A percentile compares a stretch with the other conserved stretches of the same genome.
Evolutionary conservation across 495 filamentous ascomycete species (phyloP).

Genomic region (Parathielavia hyrcaniae): DNA sequence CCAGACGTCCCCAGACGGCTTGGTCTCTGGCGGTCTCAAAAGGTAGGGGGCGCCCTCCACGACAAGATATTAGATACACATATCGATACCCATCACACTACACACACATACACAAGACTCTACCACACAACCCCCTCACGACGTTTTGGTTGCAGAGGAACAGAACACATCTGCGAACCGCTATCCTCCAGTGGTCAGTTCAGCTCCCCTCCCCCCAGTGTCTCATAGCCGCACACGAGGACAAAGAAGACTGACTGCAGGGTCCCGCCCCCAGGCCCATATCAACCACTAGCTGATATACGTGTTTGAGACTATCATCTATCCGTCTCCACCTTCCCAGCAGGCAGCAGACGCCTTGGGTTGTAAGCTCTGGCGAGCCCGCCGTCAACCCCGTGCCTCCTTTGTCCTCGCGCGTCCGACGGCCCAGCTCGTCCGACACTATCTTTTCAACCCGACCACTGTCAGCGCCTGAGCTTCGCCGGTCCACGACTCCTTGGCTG

Average conservation of each 20-base stretch:
- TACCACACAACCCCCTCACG: background rate
- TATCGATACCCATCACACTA: background rate
- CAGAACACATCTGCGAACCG: background rate
- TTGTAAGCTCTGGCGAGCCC: constrained; percentile 17
- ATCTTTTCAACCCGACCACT: background rate
- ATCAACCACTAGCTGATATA: constrained; percentile 18
- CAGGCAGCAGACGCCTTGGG: constrained; percentile 18
- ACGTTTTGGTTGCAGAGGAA: constrained; percentile 9
- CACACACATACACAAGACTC: background rate
- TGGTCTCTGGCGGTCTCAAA: constrained; percentile 13
- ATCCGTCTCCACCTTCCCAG: constrained; percentile 21
- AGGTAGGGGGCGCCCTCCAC: constrained; percentile 31
- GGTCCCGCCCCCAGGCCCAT: constrained; percentile 11
- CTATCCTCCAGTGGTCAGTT: constrained; percentile 14
- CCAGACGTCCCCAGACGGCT: constrained; percentile 3
- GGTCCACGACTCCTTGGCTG: background rate
- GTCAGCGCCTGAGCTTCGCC: background rate
- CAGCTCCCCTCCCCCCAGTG: constrained; percentile 8
- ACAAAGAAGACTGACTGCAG: constrained; percentile 30
- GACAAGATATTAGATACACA: constrained; percentile 8
- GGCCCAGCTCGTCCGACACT: constrained; percentile 11
- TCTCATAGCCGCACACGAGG: constrained; percentile 21
- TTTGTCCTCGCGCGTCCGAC: constrained; percentile 23
- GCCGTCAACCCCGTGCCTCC: constrained; percentile 4
- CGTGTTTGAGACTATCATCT: constrained; percentile 22